phyloP scores from a whole-genome alignment of 2,329 filamentous ascomycete genomes.

The Xylaria arbuscula region DNA sequence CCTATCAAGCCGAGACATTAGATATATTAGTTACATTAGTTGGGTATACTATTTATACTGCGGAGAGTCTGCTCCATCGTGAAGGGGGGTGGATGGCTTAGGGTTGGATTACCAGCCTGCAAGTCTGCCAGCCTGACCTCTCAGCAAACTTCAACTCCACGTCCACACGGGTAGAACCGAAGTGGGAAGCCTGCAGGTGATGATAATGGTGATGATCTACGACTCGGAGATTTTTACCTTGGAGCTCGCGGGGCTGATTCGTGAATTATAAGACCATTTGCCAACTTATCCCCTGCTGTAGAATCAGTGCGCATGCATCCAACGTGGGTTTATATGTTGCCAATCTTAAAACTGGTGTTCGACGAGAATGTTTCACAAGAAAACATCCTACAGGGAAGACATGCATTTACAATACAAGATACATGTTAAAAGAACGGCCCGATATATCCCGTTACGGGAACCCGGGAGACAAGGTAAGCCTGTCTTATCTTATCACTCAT shows the following conservation, averaged over 20 bases:
- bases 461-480: conserved; percentile 13
- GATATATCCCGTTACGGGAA: conserved; percentile 14
- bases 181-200: conserved; percentile 8
- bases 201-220: conserved; percentile 6
- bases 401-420: conserved; percentile 16
- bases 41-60: background rate
- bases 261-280: conserved; percentile 3
- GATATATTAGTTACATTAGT: too few species aligned
- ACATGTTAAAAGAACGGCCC: conserved; percentile 25
- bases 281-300: background rate
- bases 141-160: background rate
- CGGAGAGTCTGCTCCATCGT: conserved; percentile 2
- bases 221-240: conserved; percentile 28
- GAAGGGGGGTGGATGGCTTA: background rate
- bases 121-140: background rate
- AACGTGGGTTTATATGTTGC: background rate
- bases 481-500: conserved; percentile 4
- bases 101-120: conserved; percentile 5
- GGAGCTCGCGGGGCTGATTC: conserved; percentile 20
- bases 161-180: conserved; percentile 20
- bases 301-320: background rate
- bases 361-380: background rate
- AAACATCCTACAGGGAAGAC: conserved; percentile 13
- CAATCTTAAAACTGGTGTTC: too few species aligned
- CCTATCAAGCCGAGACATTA: conserved; percentile 17